Evolutionary conservation across 768 basidiomycete species (phyloP).

Genomic region (Collybia nuda): DNA sequence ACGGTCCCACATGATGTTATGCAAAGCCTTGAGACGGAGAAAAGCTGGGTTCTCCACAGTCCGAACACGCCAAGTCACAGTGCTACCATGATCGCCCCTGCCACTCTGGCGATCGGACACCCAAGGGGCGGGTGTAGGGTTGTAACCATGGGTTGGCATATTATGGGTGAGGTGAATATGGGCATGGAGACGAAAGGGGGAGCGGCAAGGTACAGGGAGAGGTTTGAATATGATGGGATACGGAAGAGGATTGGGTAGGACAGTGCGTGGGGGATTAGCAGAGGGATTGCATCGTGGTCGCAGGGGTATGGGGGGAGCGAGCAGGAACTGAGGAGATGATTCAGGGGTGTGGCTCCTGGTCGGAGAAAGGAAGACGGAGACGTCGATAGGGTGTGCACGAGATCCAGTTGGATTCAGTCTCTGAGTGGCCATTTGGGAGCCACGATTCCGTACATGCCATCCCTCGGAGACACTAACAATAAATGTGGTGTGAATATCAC

Average conservation of each 20-base stretch:
- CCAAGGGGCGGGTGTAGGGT: not conserved
- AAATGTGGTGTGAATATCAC: conserved; percentile 3
- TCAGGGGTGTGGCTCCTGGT: not conserved
- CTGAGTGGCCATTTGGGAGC: not conserved
- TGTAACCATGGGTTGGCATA: not conserved
- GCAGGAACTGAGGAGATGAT: not conserved
- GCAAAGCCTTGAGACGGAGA: conserved; percentile 59
- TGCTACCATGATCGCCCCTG: conserved; percentile 4
- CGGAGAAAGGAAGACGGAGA: conserved; percentile 34
- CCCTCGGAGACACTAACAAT: not conserved
- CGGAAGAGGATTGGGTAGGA: conserved; percentile 30
- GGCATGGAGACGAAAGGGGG: conserved; percentile 35
- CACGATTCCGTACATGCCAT: not conserved
- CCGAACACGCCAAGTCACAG: conserved; percentile 42
- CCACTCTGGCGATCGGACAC: not conserved
- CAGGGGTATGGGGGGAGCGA: conserved; percentile 1
- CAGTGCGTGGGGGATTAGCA: conserved; percentile 20
- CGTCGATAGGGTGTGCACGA: conserved; percentile 42
- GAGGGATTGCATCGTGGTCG: not conserved
- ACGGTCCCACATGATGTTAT: conserved; percentile 47
- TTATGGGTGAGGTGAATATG: not conserved
- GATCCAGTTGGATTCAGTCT: conserved; percentile 37
- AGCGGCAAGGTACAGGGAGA: conserved; percentile 39
- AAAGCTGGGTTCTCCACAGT: conserved; percentile 61
- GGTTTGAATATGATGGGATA: conserved; percentile 34